Conservation (phyloP, 2,329 filamentous ascomycete genomes). For the Xylaria sp. region DNA sequence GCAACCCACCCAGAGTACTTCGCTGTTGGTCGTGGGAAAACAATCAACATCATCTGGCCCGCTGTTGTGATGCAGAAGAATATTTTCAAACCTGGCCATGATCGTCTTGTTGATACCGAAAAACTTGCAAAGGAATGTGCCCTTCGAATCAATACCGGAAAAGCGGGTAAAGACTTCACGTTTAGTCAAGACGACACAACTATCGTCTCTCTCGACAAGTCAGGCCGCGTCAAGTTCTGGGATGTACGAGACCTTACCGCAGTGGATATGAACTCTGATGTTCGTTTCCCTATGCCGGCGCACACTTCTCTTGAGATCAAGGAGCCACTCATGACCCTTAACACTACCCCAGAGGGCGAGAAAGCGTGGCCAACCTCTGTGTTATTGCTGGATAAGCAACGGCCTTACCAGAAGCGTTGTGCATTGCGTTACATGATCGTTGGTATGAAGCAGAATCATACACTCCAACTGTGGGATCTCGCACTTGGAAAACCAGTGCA, state of each 20-base stretch:
- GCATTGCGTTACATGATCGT: slow-evolving; percentile 96
- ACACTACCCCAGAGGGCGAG: slow-evolving; percentile 85
- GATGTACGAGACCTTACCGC: slow-evolving; percentile 84
- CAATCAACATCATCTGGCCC: slow-evolving; percentile 88
- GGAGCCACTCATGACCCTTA: slow-evolving; percentile 85
- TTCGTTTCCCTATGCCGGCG: slow-evolving; percentile 63
- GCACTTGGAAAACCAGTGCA: slow-evolving; percentile 95
- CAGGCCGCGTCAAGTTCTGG: slow-evolving; percentile 97
- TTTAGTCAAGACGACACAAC: slow-evolving; percentile 97
- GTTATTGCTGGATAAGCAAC: slow-evolving; percentile 93
- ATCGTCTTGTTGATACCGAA: slow-evolving; percentile 84
- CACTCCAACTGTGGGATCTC: slow-evolving; percentile 97
- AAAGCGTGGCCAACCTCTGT: slow-evolving; percentile 98
- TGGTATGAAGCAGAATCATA: slow-evolving; percentile 99
- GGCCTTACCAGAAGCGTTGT: slow-evolving; percentile 88
- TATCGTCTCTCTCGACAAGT: slow-evolving; percentile 96
- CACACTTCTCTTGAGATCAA: slow-evolving; percentile 78
- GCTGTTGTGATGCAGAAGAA: slow-evolving; percentile 71
- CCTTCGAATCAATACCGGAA: slow-evolving; percentile 94
- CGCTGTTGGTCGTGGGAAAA: slow-evolving; percentile 93
- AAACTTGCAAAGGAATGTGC: slow-evolving; percentile 87
- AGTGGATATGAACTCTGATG: slow-evolving; percentile 62
- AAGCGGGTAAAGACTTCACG: slow-evolving; percentile 97
- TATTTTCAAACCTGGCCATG: slow-evolving; percentile 71
- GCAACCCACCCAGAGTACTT: slow-evolving; percentile 93